These are phyloP conservation scores for Nitzschia sp. DNA, from an alignment of 108 stramenopile genomes.

Conservation along the genomic window DNA sequence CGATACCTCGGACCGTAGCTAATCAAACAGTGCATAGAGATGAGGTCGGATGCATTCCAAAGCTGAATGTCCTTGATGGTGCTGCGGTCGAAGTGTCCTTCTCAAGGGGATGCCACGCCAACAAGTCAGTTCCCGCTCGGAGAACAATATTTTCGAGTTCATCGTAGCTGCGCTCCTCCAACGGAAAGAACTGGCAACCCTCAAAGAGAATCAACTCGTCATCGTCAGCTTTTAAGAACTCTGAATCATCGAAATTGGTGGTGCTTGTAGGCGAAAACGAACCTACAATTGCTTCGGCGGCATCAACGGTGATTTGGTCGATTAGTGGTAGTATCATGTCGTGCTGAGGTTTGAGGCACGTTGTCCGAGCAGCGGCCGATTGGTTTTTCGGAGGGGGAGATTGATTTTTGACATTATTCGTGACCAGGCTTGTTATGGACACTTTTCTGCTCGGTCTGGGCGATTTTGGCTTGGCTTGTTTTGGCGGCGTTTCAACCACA, in stretches of 20 bases:
- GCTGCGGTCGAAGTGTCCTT: no score
- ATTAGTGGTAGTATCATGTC: no score
- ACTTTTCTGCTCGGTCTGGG: no score
- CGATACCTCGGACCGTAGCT: no score
- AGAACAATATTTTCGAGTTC: constrained; percentile 14
- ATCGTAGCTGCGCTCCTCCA: constrained; percentile 25
- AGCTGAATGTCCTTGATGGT: no score
- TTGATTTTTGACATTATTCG: not conserved
- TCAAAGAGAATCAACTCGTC: constrained; percentile 20
- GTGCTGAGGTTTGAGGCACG: not conserved
- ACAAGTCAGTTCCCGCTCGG: not conserved
- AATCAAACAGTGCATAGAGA: no score
- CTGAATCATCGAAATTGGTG: not conserved
- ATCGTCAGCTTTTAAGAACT: not conserved
- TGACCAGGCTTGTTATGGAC: not conserved
- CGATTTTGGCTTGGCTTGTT: not conserved
- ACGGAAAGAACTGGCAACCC: constrained; percentile 19
- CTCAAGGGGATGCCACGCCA: no score
- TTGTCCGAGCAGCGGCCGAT: not conserved
- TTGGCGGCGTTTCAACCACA: not conserved
- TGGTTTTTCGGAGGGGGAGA: not conserved
- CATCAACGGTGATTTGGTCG: not conserved
- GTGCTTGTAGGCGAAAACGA: not conserved
- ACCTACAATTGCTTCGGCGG: not conserved
- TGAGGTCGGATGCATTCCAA: no score